Evolutionary conservation across 176 grass and related monocot genomes (phyloP), one percentile per base, ranked within the genome.

Genomic region (Ensete glaucum): DNA sequence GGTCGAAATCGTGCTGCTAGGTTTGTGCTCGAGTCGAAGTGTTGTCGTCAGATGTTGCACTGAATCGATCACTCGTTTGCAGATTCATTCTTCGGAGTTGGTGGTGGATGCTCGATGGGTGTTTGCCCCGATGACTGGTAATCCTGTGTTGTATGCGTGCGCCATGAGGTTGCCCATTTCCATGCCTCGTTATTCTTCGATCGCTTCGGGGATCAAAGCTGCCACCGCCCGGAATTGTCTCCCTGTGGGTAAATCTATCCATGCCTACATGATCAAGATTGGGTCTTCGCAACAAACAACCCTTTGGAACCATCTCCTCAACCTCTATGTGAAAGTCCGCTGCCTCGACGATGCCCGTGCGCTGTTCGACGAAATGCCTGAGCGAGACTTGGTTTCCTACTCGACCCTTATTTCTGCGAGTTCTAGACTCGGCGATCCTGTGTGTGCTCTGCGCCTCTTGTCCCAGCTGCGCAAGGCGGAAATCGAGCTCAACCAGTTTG

Each of bases 341-440:
- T 62, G 71, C 43, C 43, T 72, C 1, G 51, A 66, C 9, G 54
- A 78, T 78, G 81, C 81, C 49, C 55, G n/a, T 25, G 69, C 27
- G 21, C 43, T 83, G 65, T 83, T 83, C 23, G 81, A 83, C 13
- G 81, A 83, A 83, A 83, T 78, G 53, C 53, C 54, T 72, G 74
- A 73, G 21, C 49, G 73, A 55, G 64, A 83, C 48, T 56, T 83
- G 50, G 16, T 78, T 9, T 78, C 81, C 26, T 83, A 83, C 21
- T 83, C 67, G 11, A 63, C 43, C 59, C 62, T 78, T 50, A 83
- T 83, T 54, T 83, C 81, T 63, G 70, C 55, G 1, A 70, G 50
- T 77, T 78, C 54, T 53, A 26, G 5, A 48, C 71, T 67, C 8
- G 75, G 75, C 2, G 53, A 72, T 29, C 81, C 81, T 11, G 24